Conservation (phyloP, 2,329 filamentous ascomycete species). For the Furcasterigmium sp. region DNA sequence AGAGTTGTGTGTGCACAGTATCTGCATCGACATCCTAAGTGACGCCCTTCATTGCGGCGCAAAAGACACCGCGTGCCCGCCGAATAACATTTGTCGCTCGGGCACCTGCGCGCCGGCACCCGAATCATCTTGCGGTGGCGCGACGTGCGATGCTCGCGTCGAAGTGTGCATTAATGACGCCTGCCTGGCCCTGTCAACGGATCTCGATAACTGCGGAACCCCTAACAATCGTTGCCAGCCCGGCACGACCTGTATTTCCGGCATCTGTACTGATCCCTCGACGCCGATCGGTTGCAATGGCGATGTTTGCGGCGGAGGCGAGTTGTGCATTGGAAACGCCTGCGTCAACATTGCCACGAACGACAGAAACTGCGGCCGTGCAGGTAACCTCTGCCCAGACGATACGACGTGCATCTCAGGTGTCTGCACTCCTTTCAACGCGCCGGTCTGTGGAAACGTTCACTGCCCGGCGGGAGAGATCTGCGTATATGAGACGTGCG, state of each 20-base stretch:
- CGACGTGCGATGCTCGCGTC: neutral
- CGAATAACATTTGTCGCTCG: neutral
- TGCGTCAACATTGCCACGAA: neutral
- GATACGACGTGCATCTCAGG: neutral
- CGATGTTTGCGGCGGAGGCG: neutral
- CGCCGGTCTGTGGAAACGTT: neutral
- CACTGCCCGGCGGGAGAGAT: neutral
- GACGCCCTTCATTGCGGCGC: constrained; percentile 1
- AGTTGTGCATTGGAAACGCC: neutral
- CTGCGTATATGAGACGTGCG: neutral
- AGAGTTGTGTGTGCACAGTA: neutral
- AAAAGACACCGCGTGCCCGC: neutral
- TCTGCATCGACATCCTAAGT: neutral
- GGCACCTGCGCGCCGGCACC: neutral
- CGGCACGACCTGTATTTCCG: neutral
- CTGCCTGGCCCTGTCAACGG: neutral
- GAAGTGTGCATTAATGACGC: neutral
- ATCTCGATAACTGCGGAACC: neutral
- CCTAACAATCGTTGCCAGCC: neutral
- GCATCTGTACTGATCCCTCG: neutral
- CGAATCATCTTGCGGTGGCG: neutral
- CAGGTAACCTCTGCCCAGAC: neutral
- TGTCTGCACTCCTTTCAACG: neutral
- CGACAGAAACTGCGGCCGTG: neutral
- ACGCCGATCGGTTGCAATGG: neutral